Conservation (phyloP, 108 stramenopile species). For the Nitzschia sp. region DNA sequence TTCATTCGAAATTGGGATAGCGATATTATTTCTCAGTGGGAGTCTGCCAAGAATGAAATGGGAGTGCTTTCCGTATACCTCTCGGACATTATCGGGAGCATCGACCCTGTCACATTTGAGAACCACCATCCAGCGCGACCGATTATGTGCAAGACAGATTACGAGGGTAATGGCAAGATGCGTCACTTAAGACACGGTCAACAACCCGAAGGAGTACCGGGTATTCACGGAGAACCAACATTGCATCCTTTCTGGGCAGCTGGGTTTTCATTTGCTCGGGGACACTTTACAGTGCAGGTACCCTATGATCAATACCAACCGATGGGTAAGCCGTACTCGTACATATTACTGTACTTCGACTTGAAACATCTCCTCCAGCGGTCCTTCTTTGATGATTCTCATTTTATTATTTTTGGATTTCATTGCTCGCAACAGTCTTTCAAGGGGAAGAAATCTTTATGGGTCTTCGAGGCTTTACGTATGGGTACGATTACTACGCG, state of each 20-base stretch:
- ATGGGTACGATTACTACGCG: conserved; percentile 89
- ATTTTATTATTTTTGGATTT: too few species aligned
- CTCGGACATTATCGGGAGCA: conserved; percentile 62
- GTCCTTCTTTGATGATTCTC: too few species aligned
- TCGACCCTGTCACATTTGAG: conserved; percentile 59
- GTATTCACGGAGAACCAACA: conserved; percentile 67
- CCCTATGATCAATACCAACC: conserved; percentile 90
- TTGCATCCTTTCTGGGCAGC: conserved; percentile 95
- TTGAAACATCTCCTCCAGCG: too few species aligned
- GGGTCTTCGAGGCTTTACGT: conserved; percentile 80
- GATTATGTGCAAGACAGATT: conserved; percentile 81
- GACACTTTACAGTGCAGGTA: conserved; percentile 84
- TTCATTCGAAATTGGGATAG: conserved; percentile 89
- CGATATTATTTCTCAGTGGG: conserved; percentile 79
- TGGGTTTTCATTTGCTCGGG: conserved; percentile 89
- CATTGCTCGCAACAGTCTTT: too few species aligned
- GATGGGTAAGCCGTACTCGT: too few species aligned
- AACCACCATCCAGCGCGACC: conserved; percentile 55
- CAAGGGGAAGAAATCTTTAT: conserved; percentile 87
- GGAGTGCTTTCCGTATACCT: conserved; percentile 85
- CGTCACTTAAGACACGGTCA: conserved; percentile 83
- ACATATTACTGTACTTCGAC: conserved; percentile 60
- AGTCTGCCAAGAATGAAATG: conserved; percentile 85
- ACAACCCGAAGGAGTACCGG: conserved; percentile 77
- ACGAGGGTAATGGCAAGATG: conserved; percentile 43